Base-by-base conservation (phyloP, 83 land plant species). In the Thuja plicata region DNA sequence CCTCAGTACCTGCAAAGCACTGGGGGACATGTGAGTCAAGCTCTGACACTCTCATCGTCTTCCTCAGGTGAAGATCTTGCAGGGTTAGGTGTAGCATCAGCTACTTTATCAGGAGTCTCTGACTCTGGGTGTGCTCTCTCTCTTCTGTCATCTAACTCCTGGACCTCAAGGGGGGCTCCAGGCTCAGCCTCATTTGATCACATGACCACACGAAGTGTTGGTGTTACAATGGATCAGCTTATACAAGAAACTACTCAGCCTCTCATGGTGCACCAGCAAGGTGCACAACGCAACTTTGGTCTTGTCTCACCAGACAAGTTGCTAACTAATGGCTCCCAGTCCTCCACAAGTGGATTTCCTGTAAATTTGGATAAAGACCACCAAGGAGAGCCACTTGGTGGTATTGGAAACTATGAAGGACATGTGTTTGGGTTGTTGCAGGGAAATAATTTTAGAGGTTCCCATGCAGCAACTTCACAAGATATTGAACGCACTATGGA, bases 61-160 rank as follows among this genome's bases (percentile, higher is more conserved):
- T 34, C 87, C 62, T 60, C 87, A 1, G 87, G 87, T 46, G 87
- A 86, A 86, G 34, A 55, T 86, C 73, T 86, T 55, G 73, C 87
- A 60, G 87, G 87, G 12, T 37, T 86, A 60, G 41, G 40, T 35
- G 71, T 60, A 34, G 45, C 40, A 81, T 43, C 84, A 16, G 84
- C 84, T 81, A 81, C 84, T 19, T 89, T 88, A 62, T 37, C 88
- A 70, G 92, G 92, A 88, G 93, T 90, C 88, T 88, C 93, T 5
- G 92, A 92, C 92, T 92, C 93, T 62, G 89, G 88, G 87, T 89
- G 95, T 93, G 96, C 95, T 95, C 95, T 95, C 96, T 92, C 95
- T 94, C 95, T 93, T 93, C 95, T 94, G 95, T 93, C 96, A 95
- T 90, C 88, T 77, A 93, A 94, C 73, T 88, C 89, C 24, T 94